Percentiles rank a stretch among this genome's conserved stretches.
Evolutionary conservation across 140 eudicot genomes (phyloP).

Genomic region (Stevia rebaudiana): DNA sequence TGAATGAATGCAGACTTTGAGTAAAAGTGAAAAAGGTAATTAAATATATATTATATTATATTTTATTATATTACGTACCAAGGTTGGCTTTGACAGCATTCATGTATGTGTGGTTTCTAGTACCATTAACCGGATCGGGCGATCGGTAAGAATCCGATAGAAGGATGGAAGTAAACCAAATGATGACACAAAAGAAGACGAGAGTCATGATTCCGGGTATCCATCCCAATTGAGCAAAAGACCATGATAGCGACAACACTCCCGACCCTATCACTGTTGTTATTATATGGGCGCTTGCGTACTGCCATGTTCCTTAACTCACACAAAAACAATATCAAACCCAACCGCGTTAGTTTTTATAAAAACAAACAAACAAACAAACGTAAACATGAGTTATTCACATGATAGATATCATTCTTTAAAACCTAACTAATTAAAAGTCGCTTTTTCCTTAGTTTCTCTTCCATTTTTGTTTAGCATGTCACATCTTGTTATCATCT

Average conservation of each 20-base stretch:
- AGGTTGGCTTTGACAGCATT: constrained; percentile 48
- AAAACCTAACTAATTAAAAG: too few species aligned
- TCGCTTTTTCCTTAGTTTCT: too few species aligned
- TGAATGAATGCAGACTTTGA: too few species aligned
- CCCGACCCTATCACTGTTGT: constrained; percentile 81
- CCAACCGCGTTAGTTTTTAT: neutral
- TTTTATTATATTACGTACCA: too few species aligned
- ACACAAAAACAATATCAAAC: neutral
- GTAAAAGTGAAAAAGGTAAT: too few species aligned
- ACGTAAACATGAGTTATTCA: too few species aligned
- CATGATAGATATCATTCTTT: too few species aligned
- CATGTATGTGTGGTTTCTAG: constrained; percentile 54
- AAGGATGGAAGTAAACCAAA: constrained; percentile 42
- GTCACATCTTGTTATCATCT: too few species aligned
- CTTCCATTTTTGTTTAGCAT: too few species aligned
- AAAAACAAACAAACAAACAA: too few species aligned
- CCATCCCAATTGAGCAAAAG: constrained; percentile 76
- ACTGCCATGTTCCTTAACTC: constrained; percentile 49
- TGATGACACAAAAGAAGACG: constrained; percentile 44
- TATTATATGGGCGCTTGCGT: constrained; percentile 72
- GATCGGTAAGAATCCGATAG: constrained; percentile 59
- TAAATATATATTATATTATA: too few species aligned
- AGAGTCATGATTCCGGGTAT: constrained; percentile 41
- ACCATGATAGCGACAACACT: constrained; percentile 71
- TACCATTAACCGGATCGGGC: constrained; percentile 44